phyloP scores from a whole-genome alignment of 1,284 basidiomycete genomes.

The Cutaneotrichosporon sp. region DNA sequence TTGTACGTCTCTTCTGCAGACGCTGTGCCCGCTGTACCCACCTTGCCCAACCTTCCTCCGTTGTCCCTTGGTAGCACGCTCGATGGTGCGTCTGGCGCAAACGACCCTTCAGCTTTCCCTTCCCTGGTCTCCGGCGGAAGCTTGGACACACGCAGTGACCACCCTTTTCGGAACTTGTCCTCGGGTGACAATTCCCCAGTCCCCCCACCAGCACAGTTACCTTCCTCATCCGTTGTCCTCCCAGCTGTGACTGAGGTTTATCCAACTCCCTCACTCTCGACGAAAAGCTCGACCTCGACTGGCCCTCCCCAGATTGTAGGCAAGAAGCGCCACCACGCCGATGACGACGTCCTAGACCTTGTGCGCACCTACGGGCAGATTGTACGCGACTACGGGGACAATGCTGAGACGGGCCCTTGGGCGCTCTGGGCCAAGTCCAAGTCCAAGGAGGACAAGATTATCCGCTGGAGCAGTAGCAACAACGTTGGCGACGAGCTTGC shows the following conservation, averaged over 20 bases:
- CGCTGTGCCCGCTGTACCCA: neutral
- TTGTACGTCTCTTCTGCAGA: neutral
- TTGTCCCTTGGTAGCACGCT: neutral
- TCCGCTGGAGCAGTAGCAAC: slow-evolving; percentile 33
- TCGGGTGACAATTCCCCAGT: neutral
- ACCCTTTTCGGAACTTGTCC: neutral
- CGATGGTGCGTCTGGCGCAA: neutral
- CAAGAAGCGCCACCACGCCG: slow-evolving; percentile 18
- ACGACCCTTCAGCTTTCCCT: neutral
- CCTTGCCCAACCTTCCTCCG: neutral
- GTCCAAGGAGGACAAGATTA: slow-evolving; percentile 8
- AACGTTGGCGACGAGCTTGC: slow-evolving; percentile 35
- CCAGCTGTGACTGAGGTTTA: neutral
- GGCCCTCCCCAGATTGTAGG: slow-evolving; percentile 7
- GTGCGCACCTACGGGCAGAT: neutral
- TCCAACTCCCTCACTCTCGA: neutral
- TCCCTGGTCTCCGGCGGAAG: neutral
- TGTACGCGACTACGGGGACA: neutral
- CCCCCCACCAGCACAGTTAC: neutral
- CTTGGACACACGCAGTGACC: neutral
- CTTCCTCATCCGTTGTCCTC: neutral
- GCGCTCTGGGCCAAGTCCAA: slow-evolving; percentile 21
- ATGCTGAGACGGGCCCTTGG: slow-evolving; percentile 24
- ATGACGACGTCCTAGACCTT: slow-evolving; percentile 17
- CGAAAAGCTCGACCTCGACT: neutral